Base-by-base conservation (phyloP, 2,329 filamentous ascomycete species). In the Pseudogymnoascus sp. region DNA sequence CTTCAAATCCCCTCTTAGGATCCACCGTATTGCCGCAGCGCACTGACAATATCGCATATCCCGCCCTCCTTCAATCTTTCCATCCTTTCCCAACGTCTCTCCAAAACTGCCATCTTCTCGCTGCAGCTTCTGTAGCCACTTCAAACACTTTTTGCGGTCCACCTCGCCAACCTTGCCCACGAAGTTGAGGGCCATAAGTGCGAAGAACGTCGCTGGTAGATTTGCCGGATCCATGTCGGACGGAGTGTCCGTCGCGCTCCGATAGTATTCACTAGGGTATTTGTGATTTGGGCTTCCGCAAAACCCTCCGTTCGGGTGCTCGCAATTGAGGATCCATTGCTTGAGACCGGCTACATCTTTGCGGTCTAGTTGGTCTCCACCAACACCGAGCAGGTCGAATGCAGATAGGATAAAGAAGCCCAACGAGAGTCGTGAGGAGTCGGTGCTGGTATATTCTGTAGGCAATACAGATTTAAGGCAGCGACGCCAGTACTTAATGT, bases 1-100 rank as follows among this genome's bases (percentile, higher is more conserved):
- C 56, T 71, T 65, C n/a, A 80, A 72, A 21, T 80, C 79, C 0
- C 89, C 91, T 42, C 87, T 80, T 50, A 99, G 74, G 63, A 96
- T 89, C 84, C 90, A 96, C 40, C 94, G 81, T 33, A 96, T 86
- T 7, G 86, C 86, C 16, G 89, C 84, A 3, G 90, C 92, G 71
- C 92, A 86, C 74, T 94, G 96, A 69, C 91, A 94, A 73, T 93
- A 93, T 63, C 94, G 82, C 77, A 92, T 88, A 75, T 99, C 94
- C 63, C 84, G 83, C 0, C 91, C 91, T 0, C 93, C 93, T 37
- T 86, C 84, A n/a, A 93, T 79, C 38, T 76, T 76, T 11, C 79
- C 82, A 70, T 70, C 75, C 68, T 72, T 79, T 4, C 84, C 83
- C 2, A 93, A 72, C 0, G 90, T 83, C 75, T 99, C 92, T 0